These are phyloP conservation scores for Agaricus subrufescens DNA, from an alignment of 768 basidiomycete species.

Conservation along the genomic window DNA sequence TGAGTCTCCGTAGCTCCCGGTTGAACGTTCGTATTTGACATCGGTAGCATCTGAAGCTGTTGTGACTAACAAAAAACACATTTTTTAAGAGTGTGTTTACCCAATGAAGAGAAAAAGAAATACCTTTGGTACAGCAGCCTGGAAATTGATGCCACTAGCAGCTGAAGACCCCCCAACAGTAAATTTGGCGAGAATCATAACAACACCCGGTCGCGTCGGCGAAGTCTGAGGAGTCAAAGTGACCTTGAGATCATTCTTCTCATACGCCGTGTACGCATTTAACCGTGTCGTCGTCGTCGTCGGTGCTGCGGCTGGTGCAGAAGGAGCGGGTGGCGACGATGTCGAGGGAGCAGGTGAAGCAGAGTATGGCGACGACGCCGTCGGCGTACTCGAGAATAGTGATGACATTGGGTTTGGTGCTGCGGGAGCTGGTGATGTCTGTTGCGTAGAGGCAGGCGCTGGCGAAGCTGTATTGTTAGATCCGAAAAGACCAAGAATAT, in stretches of 20 bases:
- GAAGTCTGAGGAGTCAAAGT: constrained; percentile 87
- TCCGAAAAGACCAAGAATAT: constrained; percentile 89
- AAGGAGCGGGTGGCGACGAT: constrained; percentile 15
- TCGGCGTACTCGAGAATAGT: constrained; percentile 11
- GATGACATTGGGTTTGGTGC: constrained; percentile 14
- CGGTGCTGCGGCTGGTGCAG: constrained; percentile 32
- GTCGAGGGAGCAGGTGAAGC: constrained; percentile 2
- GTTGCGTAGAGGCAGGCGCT: constrained; percentile 13
- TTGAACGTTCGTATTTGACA: constrained; percentile 79
- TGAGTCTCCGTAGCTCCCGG: constrained; percentile 88
- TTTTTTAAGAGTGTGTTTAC: not conserved
- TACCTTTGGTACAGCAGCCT: constrained; percentile 96
- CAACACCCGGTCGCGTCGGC: constrained; percentile 75
- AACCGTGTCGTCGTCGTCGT: constrained; percentile 47
- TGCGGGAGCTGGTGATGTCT: not conserved
- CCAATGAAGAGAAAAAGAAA: not conserved
- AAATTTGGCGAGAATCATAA: constrained; percentile 89
- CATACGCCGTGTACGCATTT: constrained; percentile 81
- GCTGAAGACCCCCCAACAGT: constrained; percentile 52
- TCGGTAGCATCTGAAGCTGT: constrained; percentile 96
- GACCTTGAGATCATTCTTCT: constrained; percentile 86
- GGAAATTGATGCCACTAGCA: constrained; percentile 77
- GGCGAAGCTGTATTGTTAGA: constrained; percentile 34
- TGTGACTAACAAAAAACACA: constrained; percentile 70
- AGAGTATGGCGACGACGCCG: constrained; percentile 14